Evolutionary conservation across 2,329 filamentous ascomycete species (phyloP).

Genomic region (Penicillium glabrum): DNA sequence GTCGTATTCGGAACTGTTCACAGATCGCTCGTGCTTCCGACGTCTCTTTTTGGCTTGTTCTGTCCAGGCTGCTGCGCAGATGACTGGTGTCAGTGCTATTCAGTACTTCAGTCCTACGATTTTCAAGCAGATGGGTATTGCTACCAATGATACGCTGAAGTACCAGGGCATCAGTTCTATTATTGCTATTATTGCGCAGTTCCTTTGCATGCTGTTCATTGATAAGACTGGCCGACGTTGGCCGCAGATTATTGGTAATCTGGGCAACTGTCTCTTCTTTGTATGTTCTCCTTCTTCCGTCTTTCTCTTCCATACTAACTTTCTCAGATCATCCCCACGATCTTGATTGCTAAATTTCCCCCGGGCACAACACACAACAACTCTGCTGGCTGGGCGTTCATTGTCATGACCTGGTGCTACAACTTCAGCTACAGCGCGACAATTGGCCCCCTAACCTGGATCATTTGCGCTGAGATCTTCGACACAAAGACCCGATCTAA

Average conservation of each 20-base stretch:
- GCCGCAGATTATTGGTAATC: conserved; percentile 69
- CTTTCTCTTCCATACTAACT: background rate
- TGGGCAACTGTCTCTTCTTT: conserved; percentile 69
- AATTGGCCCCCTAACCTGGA: conserved; percentile 65
- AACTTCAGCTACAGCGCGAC: conserved; percentile 73
- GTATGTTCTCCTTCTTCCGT: background rate
- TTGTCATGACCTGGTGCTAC: conserved; percentile 73
- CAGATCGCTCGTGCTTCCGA: conserved; percentile 63
- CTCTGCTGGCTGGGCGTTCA: conserved; percentile 54
- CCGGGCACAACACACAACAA: conserved; percentile 46
- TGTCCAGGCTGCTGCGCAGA: conserved; percentile 68
- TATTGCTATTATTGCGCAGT: conserved; percentile 67
- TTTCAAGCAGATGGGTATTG: conserved; percentile 68
- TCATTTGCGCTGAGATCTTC: conserved; percentile 66
- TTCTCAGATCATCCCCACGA: conserved; percentile 58
- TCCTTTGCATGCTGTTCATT: conserved; percentile 62
- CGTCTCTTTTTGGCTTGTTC: conserved; percentile 67
- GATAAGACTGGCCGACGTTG: conserved; percentile 69
- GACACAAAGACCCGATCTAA: conserved; percentile 72
- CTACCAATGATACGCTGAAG: conserved; percentile 62
- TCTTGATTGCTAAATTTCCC: conserved; percentile 59
- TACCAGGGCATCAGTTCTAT: conserved; percentile 74
- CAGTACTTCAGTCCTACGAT: conserved; percentile 68
- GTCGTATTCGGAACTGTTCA: conserved; percentile 68
- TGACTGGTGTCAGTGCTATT: conserved; percentile 72